Percentiles rank a stretch among this genome's conserved stretches.
Conservation (phyloP, 441 rosid species). For the Viola pubescens region DNA sequence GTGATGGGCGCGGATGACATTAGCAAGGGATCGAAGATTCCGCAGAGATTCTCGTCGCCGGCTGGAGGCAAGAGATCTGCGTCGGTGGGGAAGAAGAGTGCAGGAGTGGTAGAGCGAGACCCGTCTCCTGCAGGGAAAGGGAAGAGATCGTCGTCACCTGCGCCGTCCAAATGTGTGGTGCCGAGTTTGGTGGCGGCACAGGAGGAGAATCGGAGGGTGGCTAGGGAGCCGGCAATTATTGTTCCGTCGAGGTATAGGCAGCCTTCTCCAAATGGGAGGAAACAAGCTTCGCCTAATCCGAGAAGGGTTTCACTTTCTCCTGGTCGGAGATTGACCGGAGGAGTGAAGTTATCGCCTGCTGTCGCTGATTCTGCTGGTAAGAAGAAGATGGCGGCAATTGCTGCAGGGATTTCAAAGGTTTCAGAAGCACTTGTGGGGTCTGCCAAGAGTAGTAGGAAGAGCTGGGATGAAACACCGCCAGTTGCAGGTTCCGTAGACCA, state of each 20-base stretch:
- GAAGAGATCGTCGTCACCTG: slow-evolving; percentile 83
- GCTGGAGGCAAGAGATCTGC: slow-evolving; percentile 49
- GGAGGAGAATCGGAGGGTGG: slow-evolving; percentile 64
- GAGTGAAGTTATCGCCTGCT: slow-evolving; percentile 55
- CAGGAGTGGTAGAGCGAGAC: slow-evolving; percentile 41
- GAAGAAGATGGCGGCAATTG: slow-evolving; percentile 69
- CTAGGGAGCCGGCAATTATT: slow-evolving; percentile 69
- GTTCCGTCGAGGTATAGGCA: slow-evolving; percentile 90
- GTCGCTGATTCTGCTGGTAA: slow-evolving; percentile 57
- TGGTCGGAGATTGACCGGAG: slow-evolving; percentile 62
- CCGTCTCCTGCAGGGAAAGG: slow-evolving; percentile 62
- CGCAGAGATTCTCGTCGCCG: slow-evolving; percentile 75
- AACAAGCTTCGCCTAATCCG: slow-evolving; percentile 60
- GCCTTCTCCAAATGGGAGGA: slow-evolving; percentile 74
- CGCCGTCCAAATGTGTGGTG: slow-evolving; percentile 78
- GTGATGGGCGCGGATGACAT: slow-evolving; percentile 12
- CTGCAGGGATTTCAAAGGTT: slow-evolving; percentile 57
- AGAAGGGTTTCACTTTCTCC: slow-evolving; percentile 74
- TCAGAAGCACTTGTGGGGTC: slow-evolving; percentile 59
- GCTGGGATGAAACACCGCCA: slow-evolving; percentile 54
- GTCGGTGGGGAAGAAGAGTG: slow-evolving; percentile 43
- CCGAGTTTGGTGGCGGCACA: slow-evolving; percentile 67
- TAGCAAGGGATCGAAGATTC: slow-evolving; percentile 29
- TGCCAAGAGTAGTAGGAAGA: slow-evolving; percentile 46
- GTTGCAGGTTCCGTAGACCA: slow-evolving; percentile 27